phyloP scores from a whole-genome alignment of 768 basidiomycete species.

The Boletus rubropictus region DNA sequence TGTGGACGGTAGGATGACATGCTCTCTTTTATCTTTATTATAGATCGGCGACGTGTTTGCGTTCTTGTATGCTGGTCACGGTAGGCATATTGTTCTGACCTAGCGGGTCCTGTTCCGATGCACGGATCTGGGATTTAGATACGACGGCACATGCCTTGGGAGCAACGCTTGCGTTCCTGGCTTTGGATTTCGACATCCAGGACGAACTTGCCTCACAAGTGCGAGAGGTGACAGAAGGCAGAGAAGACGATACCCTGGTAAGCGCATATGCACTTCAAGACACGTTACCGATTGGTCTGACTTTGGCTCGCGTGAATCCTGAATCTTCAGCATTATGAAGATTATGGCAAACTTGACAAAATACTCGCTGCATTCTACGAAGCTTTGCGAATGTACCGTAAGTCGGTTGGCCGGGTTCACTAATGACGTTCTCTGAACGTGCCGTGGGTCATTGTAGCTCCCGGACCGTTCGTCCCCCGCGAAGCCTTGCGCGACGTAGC shows the following conservation, averaged over 20 bases:
- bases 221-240: conserved; percentile 17
- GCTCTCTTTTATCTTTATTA: background rate
- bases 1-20: background rate
- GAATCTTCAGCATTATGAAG: conserved; percentile 17
- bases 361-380: conserved; percentile 26
- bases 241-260: conserved; percentile 16
- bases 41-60: conserved; percentile 49
- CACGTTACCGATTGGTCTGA: background rate
- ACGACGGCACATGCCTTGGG: conserved; percentile 29
- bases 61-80: conserved; percentile 54
- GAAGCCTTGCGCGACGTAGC: conserved; percentile 23
- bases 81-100: conserved; percentile 22
- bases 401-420: background rate
- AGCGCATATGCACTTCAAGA: background rate
- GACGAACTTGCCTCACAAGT: conserved; percentile 29
- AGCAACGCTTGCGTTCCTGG: conserved; percentile 29
- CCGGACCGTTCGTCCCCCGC: conserved; percentile 26
- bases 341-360: conserved; percentile 26
- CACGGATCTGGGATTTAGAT: conserved; percentile 5
- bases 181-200: conserved; percentile 28
- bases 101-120: background rate
- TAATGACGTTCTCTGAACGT: background rate
- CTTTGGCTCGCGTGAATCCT: no score
- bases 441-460: conserved; percentile 13
- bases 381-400: conserved; percentile 27